phyloP scores from a whole-genome alignment of 2,329 filamentous ascomycete species.

The Nigrograna mackinnonii region DNA sequence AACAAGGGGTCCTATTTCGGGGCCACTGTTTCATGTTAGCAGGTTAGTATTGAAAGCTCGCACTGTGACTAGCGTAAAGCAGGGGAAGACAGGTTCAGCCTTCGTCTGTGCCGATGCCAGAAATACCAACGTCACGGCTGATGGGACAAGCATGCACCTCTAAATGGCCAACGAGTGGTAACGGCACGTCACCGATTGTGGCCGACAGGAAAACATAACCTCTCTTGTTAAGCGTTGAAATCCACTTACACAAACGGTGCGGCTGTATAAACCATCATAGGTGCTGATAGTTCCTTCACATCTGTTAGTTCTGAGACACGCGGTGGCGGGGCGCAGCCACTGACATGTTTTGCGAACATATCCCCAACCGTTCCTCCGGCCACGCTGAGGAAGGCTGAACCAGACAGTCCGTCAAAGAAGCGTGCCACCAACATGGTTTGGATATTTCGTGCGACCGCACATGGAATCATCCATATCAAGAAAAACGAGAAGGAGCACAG shows the following conservation, averaged over 20 bases:
- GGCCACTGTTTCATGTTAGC: slow-evolving; percentile 41
- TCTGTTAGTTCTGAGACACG: slow-evolving; percentile 1
- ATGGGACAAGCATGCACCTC: too few species aligned
- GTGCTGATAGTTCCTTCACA: slow-evolving; percentile 65
- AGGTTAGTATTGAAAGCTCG: not conserved
- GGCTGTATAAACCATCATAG: slow-evolving; percentile 76
- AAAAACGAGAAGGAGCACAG: slow-evolving; percentile 74
- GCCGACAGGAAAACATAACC: slow-evolving; percentile 39
- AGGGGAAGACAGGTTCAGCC: too few species aligned
- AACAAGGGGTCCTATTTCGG: slow-evolving; percentile 61
- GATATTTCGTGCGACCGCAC: slow-evolving; percentile 81
- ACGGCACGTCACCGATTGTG: too few species aligned
- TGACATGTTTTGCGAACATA: slow-evolving; percentile 39
- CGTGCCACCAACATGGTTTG: slow-evolving; percentile 75
- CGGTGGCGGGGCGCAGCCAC: slow-evolving; percentile 8
- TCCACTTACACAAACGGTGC: slow-evolving; percentile 56
- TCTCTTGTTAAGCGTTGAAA: too few species aligned
- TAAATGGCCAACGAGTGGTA: too few species aligned
- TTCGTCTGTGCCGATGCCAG: too few species aligned
- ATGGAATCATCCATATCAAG: slow-evolving; percentile 78
- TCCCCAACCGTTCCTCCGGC: slow-evolving; percentile 87
- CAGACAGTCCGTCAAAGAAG: slow-evolving; percentile 76
- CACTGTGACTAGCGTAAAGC: too few species aligned
- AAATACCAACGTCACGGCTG: too few species aligned
- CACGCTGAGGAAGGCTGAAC: slow-evolving; percentile 66